Evolutionary conservation across 441 rosid species (phyloP).

Genomic region (Pelargonium fulgidum): DNA sequence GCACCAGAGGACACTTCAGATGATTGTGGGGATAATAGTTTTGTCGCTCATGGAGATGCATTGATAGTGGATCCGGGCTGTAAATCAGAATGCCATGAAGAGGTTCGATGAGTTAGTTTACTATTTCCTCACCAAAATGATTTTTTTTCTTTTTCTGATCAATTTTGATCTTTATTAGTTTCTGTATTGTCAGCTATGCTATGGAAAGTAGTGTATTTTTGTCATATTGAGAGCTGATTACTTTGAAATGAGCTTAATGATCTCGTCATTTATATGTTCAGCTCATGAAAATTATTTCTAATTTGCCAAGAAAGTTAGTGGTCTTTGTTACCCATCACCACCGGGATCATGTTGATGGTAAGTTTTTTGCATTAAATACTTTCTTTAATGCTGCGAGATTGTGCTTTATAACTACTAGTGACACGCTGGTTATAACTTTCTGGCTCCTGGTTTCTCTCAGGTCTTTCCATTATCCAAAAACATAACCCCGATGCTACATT

Average conservation of each 20-base stretch:
- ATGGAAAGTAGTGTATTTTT: not conserved
- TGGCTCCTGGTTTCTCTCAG: constrained; percentile 25
- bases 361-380: constrained; percentile 12
- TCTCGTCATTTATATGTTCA: constrained; percentile 32
- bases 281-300: constrained; percentile 61
- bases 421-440: constrained; percentile 12
- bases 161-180: no score
- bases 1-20: constrained; percentile 39
- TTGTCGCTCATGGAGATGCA: constrained; percentile 59
- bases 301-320: constrained; percentile 61
- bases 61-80: constrained; percentile 90
- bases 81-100: constrained; percentile 37
- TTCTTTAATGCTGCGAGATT: not conserved
- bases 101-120: constrained; percentile 34
- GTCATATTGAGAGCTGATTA: constrained; percentile 4
- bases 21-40: constrained; percentile 27
- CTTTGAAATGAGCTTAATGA: constrained; percentile 16
- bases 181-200: no score
- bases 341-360: constrained; percentile 78
- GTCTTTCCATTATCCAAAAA: constrained; percentile 74
- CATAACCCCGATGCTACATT: constrained; percentile 65
- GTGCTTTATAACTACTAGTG: not conserved
- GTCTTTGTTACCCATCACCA: constrained; percentile 89
- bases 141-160: no score
- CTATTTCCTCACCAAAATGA: not conserved